phyloP scores from a whole-genome alignment of 2,329 filamentous ascomycete species.

The Pseudodiploospora longispora region DNA sequence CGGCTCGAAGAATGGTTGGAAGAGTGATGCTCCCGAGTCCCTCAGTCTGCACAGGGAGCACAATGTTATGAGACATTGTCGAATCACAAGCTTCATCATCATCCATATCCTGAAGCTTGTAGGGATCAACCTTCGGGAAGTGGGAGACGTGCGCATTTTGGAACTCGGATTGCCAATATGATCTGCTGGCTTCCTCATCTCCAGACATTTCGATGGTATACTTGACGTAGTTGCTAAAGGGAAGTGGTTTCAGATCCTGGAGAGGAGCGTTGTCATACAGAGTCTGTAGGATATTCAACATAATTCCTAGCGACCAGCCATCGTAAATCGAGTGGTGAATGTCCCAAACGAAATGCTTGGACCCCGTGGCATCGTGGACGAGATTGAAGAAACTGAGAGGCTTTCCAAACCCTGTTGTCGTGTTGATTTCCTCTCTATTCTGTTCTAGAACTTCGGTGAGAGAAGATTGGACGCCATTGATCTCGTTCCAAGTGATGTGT shows the following conservation, averaged over 20 bases:
- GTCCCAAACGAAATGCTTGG: background rate
- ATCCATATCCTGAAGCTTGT: no score
- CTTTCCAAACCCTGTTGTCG: slow-evolving; percentile 29
- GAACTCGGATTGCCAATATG: no score
- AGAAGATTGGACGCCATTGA: no score
- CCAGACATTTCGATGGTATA: background rate
- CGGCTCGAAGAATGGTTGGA: slow-evolving; percentile 23
- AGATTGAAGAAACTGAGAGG: slow-evolving; percentile 33
- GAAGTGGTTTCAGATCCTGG: background rate
- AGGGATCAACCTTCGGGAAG: no score
- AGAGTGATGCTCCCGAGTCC: slow-evolving; percentile 1
- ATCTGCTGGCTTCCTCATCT: no score
- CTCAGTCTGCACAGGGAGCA: no score
- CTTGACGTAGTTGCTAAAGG: background rate
- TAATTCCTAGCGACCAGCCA: background rate
- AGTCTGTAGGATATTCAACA: background rate
- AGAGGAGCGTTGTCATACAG: background rate
- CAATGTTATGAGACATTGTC: no score
- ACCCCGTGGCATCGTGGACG: slow-evolving; percentile 20
- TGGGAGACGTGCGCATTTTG: no score
- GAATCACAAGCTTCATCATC: no score
- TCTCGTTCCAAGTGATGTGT: background rate
- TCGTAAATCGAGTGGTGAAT: background rate
- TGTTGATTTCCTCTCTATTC: slow-evolving; percentile 20
- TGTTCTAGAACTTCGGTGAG: no score